Evolutionary conservation across 129 eudicot genomes (phyloP).

Genomic region (Escallonia rubra): DNA sequence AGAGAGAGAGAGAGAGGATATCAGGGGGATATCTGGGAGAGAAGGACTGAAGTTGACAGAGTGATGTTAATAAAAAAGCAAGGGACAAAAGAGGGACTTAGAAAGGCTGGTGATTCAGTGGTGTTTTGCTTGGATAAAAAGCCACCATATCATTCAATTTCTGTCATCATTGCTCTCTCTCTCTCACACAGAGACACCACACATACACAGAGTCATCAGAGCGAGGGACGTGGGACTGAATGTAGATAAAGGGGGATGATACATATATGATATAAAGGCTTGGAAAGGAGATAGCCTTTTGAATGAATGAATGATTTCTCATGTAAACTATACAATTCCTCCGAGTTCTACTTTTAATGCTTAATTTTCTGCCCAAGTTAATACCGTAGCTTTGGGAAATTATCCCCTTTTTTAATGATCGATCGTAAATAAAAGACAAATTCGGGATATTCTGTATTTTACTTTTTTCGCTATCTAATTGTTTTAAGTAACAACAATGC

Average conservation of each 20-base stretch:
- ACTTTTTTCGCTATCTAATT: no score
- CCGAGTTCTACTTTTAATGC: no score
- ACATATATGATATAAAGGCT: background rate
- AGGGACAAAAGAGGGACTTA: slow-evolving; percentile 81
- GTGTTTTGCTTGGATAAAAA: slow-evolving; percentile 53
- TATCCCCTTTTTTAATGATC: background rate
- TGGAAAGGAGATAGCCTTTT: slow-evolving; percentile 1
- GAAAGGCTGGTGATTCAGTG: slow-evolving; percentile 32
- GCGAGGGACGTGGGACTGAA: slow-evolving; percentile 4
- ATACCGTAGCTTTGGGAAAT: background rate
- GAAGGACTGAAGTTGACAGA: slow-evolving; percentile 98
- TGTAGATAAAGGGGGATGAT: background rate
- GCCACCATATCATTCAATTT: slow-evolving; percentile 20
- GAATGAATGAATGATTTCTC: slow-evolving; percentile 37
- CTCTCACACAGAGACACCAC: background rate
- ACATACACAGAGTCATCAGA: background rate
- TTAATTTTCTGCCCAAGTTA: background rate
- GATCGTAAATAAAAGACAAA: background rate
- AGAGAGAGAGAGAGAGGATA: slow-evolving; percentile 16
- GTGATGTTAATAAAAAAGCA: slow-evolving; percentile 42
- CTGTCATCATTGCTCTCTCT: background rate
- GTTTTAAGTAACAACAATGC: no score
- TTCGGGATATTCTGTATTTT: background rate
- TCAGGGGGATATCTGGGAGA: slow-evolving; percentile 89
- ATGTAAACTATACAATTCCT: no score